A percentile compares a stretch with the other conserved stretches of the same genome.
phyloP scores from a whole-genome alignment of 148 eudicot genomes.

The Chenopodium formosanum region DNA sequence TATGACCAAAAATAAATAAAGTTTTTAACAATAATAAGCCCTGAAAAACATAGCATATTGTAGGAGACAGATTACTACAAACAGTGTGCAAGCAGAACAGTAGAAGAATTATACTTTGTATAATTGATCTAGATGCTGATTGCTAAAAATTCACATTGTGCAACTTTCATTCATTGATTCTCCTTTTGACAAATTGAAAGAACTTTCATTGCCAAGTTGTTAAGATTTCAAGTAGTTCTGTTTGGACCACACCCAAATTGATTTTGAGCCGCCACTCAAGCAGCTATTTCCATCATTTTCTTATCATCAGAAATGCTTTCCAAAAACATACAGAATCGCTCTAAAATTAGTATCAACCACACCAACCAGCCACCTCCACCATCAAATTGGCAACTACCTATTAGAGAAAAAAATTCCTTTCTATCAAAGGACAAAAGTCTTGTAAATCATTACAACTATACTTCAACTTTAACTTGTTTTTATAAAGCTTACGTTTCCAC shows the following conservation, averaged over 20 bases:
- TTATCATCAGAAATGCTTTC: conserved; percentile 4
- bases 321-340: not conserved
- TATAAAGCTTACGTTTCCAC: not conserved
- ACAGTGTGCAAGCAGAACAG: too few relatives aligned
- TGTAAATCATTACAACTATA: not conserved
- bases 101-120: too few relatives aligned
- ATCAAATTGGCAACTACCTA: not conserved
- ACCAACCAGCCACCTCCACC: not conserved
- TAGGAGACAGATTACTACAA: not conserved
- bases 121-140: too few relatives aligned
- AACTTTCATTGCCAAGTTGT: not conserved
- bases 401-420: not conserved
- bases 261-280: not conserved
- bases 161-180: not conserved
- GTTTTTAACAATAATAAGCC: not conserved
- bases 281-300: not conserved
- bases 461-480: not conserved
- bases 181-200: not conserved
- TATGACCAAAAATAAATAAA: conserved; percentile 4
- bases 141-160: not conserved
- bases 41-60: not conserved
- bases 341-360: not conserved
- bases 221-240: not conserved
- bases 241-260: conserved; percentile 7
- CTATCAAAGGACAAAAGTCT: not conserved